Evolutionary conservation across 2,329 filamentous ascomycete species (phyloP), one percentile per base, ranked within the genome.

Genomic region (Ascochyta fabae): DNA sequence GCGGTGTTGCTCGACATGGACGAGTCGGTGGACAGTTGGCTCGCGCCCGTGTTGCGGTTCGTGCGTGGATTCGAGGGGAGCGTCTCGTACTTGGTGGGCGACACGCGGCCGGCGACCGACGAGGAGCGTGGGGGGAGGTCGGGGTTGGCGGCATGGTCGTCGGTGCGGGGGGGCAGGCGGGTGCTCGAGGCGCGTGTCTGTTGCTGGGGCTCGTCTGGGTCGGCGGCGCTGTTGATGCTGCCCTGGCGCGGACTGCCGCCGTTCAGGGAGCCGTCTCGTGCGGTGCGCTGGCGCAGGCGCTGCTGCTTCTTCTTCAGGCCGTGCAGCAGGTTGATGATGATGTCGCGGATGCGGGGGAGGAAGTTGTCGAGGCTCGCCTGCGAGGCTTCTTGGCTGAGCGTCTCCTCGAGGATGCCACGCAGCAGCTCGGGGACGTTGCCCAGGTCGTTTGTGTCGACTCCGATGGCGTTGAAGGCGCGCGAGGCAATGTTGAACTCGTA

Each of bases 401-500:
- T 99, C 53, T 96, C 91, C 77, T 99, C 95, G 50, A 99, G 84
- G 53, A 99, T 98, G 56, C 88, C 88, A 67, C 95, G 88, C 60
- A 99, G 79, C 56, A 93, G 82, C 74, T 99, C 95, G 6, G 95
- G 95, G 2, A 99, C 95, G 66, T 96, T 96, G 53, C 95, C 95
- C 12, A 99, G 83, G 75, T 99, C 95, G 24, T 87, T 86, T 1
- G 93, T 97, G 70, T 99, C 95, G 60, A 99, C 95, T 59, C 96
- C 95, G 70, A 99, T 99, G 55, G 93, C 92, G 69, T 91, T 92
- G 78, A 99, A 99, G 59, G 95, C 94, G 52, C 95, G 89, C 76
- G 94, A 98, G 26, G 95, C 95, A 81, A 99, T 95, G 78, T 99
- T 99, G 83, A 99, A 99, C 78, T 99, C 95, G 78, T 99, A 99